Evolutionary conservation across 495 filamentous ascomycete genomes (phyloP).

Genomic region (Aspergillus nidulans): DNA sequence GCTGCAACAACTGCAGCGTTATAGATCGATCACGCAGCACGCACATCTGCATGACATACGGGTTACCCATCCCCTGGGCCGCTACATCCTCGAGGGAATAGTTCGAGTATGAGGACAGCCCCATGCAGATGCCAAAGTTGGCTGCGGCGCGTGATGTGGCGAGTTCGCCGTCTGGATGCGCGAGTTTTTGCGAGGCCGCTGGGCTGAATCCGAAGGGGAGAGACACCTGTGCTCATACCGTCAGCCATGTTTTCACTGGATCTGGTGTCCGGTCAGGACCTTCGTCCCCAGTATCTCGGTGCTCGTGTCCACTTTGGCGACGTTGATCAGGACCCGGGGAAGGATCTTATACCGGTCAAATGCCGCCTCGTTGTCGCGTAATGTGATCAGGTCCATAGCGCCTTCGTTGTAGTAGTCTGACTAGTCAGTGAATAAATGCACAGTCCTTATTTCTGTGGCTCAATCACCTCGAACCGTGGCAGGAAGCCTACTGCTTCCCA

Average conservation of each 20-base stretch:
- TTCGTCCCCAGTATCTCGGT: constrained; percentile 42
- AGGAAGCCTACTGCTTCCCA: constrained; percentile 24
- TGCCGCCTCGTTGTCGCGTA: constrained; percentile 49
- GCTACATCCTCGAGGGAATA: constrained; percentile 49
- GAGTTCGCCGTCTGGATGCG: constrained; percentile 79
- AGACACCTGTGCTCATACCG: constrained; percentile 29
- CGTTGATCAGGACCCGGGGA: constrained; percentile 52
- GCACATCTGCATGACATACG: constrained; percentile 72
- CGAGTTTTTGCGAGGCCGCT: constrained; percentile 81
- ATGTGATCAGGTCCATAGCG: constrained; percentile 35
- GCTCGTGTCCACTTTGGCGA: constrained; percentile 45
- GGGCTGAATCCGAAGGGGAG: constrained; percentile 87
- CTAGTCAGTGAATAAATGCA: too few relatives aligned
- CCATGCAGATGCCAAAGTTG: constrained; percentile 65
- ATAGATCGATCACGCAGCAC: constrained; percentile 86
- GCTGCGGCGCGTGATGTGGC: constrained; percentile 72
- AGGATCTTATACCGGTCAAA: constrained; percentile 51
- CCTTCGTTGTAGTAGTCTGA: constrained; percentile 50
- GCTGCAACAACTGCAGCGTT: constrained; percentile 77
- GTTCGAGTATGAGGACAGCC: constrained; percentile 51
- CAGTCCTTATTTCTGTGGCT: too few relatives aligned
- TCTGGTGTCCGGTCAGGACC: too few relatives aligned
- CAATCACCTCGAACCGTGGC: constrained; percentile 30
- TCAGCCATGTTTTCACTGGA: constrained; percentile 6
- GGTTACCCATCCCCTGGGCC: constrained; percentile 33